Percentiles rank a stretch among this genome's conserved stretches.
These are phyloP conservation scores for Penicillium brevicompactum DNA, from an alignment of 2,329 filamentous ascomycete species.

Conservation along the genomic window DNA sequence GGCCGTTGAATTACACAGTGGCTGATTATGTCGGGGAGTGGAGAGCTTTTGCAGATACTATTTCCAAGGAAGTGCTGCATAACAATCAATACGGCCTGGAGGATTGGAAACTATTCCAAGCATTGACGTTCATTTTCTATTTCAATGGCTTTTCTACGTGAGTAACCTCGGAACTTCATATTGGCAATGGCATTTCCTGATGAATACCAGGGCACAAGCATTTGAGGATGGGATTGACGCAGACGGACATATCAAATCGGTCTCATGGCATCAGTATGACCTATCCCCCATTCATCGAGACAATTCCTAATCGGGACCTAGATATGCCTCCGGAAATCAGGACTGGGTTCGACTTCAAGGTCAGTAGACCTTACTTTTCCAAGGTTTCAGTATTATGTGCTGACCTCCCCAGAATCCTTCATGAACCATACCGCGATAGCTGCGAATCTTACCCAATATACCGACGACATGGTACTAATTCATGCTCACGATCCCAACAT, in stretches of 20 bases:
- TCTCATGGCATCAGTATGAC: slow-evolving; percentile 12
- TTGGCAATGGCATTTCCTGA: not conserved
- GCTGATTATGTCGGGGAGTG: slow-evolving; percentile 15
- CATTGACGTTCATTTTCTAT: slow-evolving; percentile 13
- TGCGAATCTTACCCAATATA: slow-evolving; percentile 14
- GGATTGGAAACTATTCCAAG: slow-evolving; percentile 13
- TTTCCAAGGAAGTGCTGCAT: slow-evolving; percentile 10
- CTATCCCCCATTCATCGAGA: not conserved
- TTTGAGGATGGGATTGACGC: slow-evolving; percentile 11
- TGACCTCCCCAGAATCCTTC: slow-evolving; percentile 7
- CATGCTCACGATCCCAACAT: slow-evolving; percentile 7
- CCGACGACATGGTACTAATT: slow-evolving; percentile 8
- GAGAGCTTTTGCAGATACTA: slow-evolving; percentile 13
- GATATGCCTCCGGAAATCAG: slow-evolving; percentile 13
- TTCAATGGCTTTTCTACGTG: slow-evolving; percentile 5
- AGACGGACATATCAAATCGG: slow-evolving; percentile 11
- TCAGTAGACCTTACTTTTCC: not conserved
- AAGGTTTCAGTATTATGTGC: not conserved
- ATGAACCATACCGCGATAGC: slow-evolving; percentile 15
- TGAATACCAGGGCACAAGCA: slow-evolving; percentile 1
- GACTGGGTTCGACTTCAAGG: slow-evolving; percentile 14
- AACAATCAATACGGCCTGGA: slow-evolving; percentile 14
- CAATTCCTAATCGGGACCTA: not conserved
- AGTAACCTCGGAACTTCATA: not conserved
- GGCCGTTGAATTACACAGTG: slow-evolving; percentile 6